These are phyloP conservation scores for Bipolaris cookei DNA, from an alignment of 2,329 filamentous ascomycete genomes.

Conservation along the genomic window DNA sequence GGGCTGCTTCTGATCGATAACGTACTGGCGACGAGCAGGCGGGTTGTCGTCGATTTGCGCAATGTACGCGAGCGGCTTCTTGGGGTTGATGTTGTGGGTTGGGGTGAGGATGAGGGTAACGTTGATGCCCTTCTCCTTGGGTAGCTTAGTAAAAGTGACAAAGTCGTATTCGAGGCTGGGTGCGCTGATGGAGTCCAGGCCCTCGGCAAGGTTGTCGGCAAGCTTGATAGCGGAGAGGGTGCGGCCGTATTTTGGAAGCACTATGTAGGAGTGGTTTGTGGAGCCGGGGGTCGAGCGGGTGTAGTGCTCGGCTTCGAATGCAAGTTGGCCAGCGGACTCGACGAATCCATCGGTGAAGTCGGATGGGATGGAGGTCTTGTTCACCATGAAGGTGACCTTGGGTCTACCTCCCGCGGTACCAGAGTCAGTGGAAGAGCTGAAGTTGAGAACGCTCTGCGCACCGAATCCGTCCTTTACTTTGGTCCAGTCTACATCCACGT, in stretches of 20 bases:
- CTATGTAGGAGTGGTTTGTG: slow-evolving; percentile 36
- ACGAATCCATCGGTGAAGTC: slow-evolving; percentile 45
- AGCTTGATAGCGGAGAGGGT: slow-evolving; percentile 47
- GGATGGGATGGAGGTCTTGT: slow-evolving; percentile 44
- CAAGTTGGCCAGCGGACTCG: slow-evolving; percentile 43
- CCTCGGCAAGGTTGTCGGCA: slow-evolving; percentile 33
- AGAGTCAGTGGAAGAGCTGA: slow-evolving; percentile 45
- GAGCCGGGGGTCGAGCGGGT: slow-evolving; percentile 35
- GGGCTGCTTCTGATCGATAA: slow-evolving; percentile 52
- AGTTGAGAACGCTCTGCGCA: slow-evolving; percentile 43
- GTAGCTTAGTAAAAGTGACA: slow-evolving; percentile 44
- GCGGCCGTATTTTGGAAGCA: slow-evolving; percentile 47
- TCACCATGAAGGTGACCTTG: slow-evolving; percentile 41
- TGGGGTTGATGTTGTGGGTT: slow-evolving; percentile 60
- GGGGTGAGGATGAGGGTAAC: slow-evolving; percentile 53
- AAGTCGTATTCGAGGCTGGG: slow-evolving; percentile 49
- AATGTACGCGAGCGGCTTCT: slow-evolving; percentile 58
- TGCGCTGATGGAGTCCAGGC: slow-evolving; percentile 35
- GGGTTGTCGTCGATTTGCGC: slow-evolving; percentile 55
- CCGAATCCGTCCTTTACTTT: slow-evolving; percentile 34
- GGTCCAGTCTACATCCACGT: slow-evolving; percentile 48
- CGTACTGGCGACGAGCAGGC: slow-evolving; percentile 51
- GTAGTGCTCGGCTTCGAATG: slow-evolving; percentile 50
- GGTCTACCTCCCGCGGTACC: slow-evolving; percentile 46
- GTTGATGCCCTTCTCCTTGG: slow-evolving; percentile 41